These are phyloP conservation scores for Noccaea bulbosa DNA, from an alignment of 345 rosid genomes.

Conservation along the genomic window DNA sequence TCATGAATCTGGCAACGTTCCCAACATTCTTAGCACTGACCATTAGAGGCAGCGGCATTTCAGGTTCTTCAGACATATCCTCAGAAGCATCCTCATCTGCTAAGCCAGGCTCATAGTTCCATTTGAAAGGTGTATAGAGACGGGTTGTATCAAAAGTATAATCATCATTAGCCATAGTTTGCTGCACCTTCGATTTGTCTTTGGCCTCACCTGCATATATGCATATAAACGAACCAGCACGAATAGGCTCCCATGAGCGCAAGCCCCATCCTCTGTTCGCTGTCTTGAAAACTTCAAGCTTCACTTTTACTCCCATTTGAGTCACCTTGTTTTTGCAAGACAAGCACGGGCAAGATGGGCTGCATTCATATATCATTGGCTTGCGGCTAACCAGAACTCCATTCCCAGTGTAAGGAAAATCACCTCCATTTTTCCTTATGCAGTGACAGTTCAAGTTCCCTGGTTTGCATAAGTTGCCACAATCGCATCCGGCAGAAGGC, in stretches of 20 bases:
- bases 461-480: constrained; percentile 59
- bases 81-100: constrained; percentile 44
- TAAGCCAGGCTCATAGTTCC: constrained; percentile 58
- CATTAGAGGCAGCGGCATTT: constrained; percentile 62
- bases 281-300: constrained; percentile 82
- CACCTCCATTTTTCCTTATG: constrained; percentile 67
- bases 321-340: constrained; percentile 75
- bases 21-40: constrained; percentile 80
- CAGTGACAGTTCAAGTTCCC: constrained; percentile 74
- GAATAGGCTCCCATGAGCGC: constrained; percentile 87
- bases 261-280: constrained; percentile 87
- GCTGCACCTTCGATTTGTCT: constrained; percentile 50
- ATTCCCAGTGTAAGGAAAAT: constrained; percentile 65
- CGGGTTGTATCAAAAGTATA: constrained; percentile 68
- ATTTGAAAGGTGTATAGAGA: constrained; percentile 50
- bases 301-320: constrained; percentile 68
- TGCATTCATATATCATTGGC: constrained; percentile 77
- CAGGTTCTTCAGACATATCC: constrained; percentile 52
- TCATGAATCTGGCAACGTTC: constrained; percentile 91
- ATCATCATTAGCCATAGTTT: constrained; percentile 55
- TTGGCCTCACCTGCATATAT: constrained; percentile 85
- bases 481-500: constrained; percentile 60
- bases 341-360: constrained; percentile 72
- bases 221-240: constrained; percentile 83
- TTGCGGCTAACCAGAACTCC: constrained; percentile 66